A percentile compares a stretch with the other conserved stretches of the same genome.
Conservation (phyloP, 2,329 filamentous ascomycete genomes). For the Scedosporium aurantiacum region DNA sequence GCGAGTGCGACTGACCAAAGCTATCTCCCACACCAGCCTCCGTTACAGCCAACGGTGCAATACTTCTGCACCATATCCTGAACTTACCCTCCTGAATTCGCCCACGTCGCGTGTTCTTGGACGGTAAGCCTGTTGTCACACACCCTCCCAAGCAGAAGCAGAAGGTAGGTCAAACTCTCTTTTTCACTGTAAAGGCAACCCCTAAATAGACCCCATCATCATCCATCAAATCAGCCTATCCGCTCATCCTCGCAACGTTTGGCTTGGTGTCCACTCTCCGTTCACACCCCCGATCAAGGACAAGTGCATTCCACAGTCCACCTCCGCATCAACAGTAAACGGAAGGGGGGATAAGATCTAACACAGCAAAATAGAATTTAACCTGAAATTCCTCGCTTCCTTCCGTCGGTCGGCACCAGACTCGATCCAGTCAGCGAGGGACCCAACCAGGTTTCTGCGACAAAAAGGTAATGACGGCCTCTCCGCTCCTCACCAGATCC, state of each 20-base stretch:
- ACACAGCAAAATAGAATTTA: slow-evolving; percentile 3
- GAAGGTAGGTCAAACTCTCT: background rate
- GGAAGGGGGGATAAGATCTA: background rate
- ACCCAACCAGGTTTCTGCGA: slow-evolving; percentile 47
- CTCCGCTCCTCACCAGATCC: slow-evolving; percentile 48
- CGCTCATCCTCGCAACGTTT: background rate
- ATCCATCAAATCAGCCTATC: slow-evolving; percentile 2
- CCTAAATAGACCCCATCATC: background rate
- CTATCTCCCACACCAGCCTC: background rate
- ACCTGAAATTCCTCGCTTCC: slow-evolving; percentile 27
- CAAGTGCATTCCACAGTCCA: slow-evolving; percentile 5
- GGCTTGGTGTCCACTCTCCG: background rate
- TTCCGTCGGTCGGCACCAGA: slow-evolving; percentile 24
- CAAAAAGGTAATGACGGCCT: slow-evolving; percentile 31
- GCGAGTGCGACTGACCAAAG: background rate
- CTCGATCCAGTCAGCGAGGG: slow-evolving; percentile 28
- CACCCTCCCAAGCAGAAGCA: background rate
- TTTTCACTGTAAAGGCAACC: background rate
- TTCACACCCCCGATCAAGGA: slow-evolving; percentile 1
- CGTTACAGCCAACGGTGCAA: background rate
- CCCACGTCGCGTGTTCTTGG: background rate
- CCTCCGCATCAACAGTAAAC: background rate
- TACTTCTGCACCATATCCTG: background rate
- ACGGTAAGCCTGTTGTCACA: background rate
- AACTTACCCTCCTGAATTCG: background rate